Base-by-base conservation (phyloP, 140 eudicot species). In the Erigeron philadelphicus region DNA sequence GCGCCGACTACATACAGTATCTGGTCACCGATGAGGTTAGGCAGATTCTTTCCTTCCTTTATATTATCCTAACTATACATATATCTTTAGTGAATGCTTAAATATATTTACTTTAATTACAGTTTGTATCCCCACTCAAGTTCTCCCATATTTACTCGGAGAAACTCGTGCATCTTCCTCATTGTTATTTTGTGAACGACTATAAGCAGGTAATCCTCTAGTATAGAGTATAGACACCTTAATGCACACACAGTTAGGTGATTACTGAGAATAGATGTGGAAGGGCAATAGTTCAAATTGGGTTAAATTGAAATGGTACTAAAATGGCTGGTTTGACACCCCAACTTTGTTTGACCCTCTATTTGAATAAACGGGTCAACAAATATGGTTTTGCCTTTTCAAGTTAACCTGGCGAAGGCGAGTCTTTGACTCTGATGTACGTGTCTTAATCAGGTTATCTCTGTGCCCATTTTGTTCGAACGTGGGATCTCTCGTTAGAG, bases 111-210 rank as follows among this genome's bases (percentile, higher is more conserved):
- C 47, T 71, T 15, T 19, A 38, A 52, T 70, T 48, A 6, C 90
- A 85, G 90, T 86, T 86, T 76, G 93, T 86, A 17, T 86, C 93
- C 1, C 93, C 93, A 42, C 77, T n/a, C 69, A 25, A 25, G 35
- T 25, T 25, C 35, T 25, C 35, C 35, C 35, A 89, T 74, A 84
- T 93, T 48, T 93, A 93, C 76, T 84, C 98, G 0, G 98, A 93
- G 88, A 93, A 87, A 67, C 88, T 93, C 55, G 98, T 93, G n/a
- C 98, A 93, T 80, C 86, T 93, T 7, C 98, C 98, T 9, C 95
- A 93, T 81, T 93, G 98, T 48, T 93, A 93, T 81, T 93, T 93
- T 76, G 98, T 93, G 5, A 93, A 85, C 66, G 98, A 93, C 76
- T 93, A 93, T 75, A 93, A 93, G 72, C 98, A 93, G 94, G 98